Evolutionary conservation across 164 flowering plant genomes (phyloP).

Genomic region (Sedum album): DNA sequence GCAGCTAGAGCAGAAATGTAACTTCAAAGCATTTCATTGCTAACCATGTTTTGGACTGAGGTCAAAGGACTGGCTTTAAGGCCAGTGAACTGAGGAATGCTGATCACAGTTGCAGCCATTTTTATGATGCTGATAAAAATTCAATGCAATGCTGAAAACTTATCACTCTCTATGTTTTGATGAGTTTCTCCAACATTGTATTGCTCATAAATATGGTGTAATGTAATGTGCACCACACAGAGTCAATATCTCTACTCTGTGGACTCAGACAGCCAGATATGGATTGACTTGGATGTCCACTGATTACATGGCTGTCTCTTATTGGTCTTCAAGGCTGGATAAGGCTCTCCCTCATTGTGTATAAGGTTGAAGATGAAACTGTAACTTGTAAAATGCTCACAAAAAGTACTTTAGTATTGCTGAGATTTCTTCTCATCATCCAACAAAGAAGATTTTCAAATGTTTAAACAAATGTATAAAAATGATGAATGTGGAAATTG

Average conservation of each 20-base stretch:
- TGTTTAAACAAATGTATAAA: no score
- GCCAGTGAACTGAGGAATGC: slow-evolving; percentile 67
- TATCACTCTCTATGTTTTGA: not conserved
- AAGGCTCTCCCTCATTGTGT: slow-evolving; percentile 18
- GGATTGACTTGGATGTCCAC: slow-evolving; percentile 35
- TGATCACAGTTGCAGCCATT: slow-evolving; percentile 37
- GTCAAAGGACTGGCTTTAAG: slow-evolving; percentile 34
- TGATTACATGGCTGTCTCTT: slow-evolving; percentile 27
- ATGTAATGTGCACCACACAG: slow-evolving; percentile 12
- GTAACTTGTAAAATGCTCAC: no score
- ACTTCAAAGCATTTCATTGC: no score
- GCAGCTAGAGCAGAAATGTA: no score
- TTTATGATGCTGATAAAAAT: not conserved
- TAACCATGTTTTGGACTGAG: slow-evolving; percentile 20
- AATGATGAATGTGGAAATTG: not conserved
- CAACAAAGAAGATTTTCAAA: no score
- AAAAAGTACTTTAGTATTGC: no score
- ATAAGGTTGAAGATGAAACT: no score
- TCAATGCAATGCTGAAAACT: not conserved
- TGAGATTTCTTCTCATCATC: no score
- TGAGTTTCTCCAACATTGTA: not conserved
- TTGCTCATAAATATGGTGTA: not conserved
- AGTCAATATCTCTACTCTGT: slow-evolving; percentile 33
- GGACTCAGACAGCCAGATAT: slow-evolving; percentile 27
- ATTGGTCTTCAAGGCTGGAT: slow-evolving; percentile 31